Evolutionary conservation across 2,329 filamentous ascomycete species (phyloP), one percentile per base, ranked within the genome.

Genomic region (Metarhizium robertsii): DNA sequence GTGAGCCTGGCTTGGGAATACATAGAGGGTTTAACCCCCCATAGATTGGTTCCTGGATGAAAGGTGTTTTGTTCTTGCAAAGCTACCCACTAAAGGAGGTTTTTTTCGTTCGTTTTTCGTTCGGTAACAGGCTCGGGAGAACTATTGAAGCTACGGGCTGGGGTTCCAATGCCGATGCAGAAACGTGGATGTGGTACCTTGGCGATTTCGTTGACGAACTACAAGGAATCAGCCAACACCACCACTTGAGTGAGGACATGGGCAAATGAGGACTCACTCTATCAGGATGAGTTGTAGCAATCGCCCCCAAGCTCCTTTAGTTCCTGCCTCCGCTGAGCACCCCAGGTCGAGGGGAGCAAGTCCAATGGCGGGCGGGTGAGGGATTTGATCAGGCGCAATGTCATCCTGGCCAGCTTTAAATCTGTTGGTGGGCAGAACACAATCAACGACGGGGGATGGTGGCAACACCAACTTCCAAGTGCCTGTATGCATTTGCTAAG

Each of bases 241-340:
- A 20, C 8, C 30, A 29, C 13, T 6, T 43, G 40, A 8, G 40
- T 43, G 40, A 43, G 16, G 40, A 10, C 16, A n/a, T 10, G 4
- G 8, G 42, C 6, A 20, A 10, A 45, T 10, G 42, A 20, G 42
- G 25, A 30, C 45, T 16, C 7, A 48, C 8, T 16, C 13, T n/a
- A 7, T 48, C 10, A 14, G 6, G 25, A 8, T 30, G 8, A 48
- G 47, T n/a, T 51, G 50, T 29, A 46, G 46, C 45, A 36, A 45
- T 25, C 38, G 38, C 46, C 25, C 25, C 25, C 25, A 25, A 25
- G 25, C 25, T 25, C 25, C 25, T 25, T 25, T 25, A 40, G 52
- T 54, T 54, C 50, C 53, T 55, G 55, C 50, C 30, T 57, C n/a
- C 30, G 40, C 47, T 43, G 18, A 42, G 53, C 46, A 50, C 46